Evolutionary conservation across 2,329 filamentous ascomycete genomes (phyloP), one percentile per base, ranked within the genome.

Genomic region (Microsporum audouinii): DNA sequence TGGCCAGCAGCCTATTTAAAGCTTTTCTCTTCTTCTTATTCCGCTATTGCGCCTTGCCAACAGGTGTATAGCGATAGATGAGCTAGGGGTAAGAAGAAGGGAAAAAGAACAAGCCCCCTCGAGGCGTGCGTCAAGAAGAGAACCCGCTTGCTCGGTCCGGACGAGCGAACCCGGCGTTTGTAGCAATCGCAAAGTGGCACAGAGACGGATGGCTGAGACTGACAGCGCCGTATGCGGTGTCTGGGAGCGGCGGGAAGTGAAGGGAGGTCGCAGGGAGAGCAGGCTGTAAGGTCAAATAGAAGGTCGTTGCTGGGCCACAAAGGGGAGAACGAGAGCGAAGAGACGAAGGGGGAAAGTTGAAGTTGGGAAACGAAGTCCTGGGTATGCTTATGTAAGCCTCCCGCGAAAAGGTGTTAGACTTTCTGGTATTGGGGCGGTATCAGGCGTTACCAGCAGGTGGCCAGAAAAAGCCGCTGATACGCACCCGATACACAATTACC

Each of bases 301-400:
- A 23, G 39, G 49, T 33, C 27, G 49, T 27, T 47, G 43, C 17
- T 23, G 23, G 45, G 49, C 10, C 27, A 31, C 17, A 33, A 57
- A 39, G 39, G 34, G 23, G 33, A 38, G 33, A 23, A 38, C 8
- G 27, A 34, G 49, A 5, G 47, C 17, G 17, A 14, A 43, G 38
- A 14, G 39, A 43, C 14, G 39, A 43, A 43, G 17, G 39, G 14
- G 39, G 17, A 17, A 57, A n/a, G 55, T 57, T 33, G 55, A 57
- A 33, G 55, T 57, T 57, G 55, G 55, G 55, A 57, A n/a, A 12
- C 14, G 55, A 39, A 29, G 29, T 56, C 17, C 51, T 56, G 51
- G 34, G 49, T 34, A 29, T 8, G 49, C 49, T 53, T 53, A 53
- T n/a, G 49, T 53, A 31, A 53, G 49, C 6, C 49, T 5, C 23